Percentiles rank a stretch among this genome's conserved stretches.
Conservation (phyloP, 768 basidiomycete species). For the Gloeophyllum trabeum region DNA sequence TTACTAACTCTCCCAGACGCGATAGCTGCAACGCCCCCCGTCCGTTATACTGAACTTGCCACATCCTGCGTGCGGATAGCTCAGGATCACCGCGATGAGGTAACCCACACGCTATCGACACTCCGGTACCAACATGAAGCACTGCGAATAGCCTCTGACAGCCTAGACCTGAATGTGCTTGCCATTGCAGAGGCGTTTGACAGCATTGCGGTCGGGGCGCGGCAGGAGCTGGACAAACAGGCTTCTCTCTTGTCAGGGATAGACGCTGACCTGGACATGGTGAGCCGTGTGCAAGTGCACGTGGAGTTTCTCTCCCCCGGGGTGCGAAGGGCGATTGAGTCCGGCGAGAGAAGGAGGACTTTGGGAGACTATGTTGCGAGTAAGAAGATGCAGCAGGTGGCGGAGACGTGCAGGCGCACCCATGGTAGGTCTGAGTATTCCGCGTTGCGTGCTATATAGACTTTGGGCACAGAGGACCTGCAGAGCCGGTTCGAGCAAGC, state of each 20-base stretch:
- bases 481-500: conserved; percentile 38
- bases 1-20: conserved; percentile 27
- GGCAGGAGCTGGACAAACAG: conserved; percentile 59
- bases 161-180: conserved; percentile 63
- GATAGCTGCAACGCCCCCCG: conserved; percentile 60
- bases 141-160: conserved; percentile 59
- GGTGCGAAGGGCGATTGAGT: conserved; percentile 59
- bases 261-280: conserved; percentile 63
- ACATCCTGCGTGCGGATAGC: conserved; percentile 56
- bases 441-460: conserved; percentile 1
- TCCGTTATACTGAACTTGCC: conserved; percentile 55
- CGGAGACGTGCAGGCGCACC: conserved; percentile 53
- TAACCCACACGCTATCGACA: conserved; percentile 37
- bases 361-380: conserved; percentile 74
- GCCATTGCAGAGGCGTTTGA: conserved; percentile 64
- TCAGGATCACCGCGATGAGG: conserved; percentile 51
- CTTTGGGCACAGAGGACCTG: conserved; percentile 39
- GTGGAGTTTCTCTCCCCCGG: conserved; percentile 62
- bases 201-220: conserved; percentile 40
- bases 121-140: conserved; percentile 61
- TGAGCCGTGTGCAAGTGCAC: conserved; percentile 56
- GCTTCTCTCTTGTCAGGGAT: conserved; percentile 47
- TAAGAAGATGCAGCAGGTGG: conserved; percentile 73
- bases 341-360: conserved; percentile 55
- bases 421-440: conserved; percentile 38